Evolutionary conservation across 768 basidiomycete species (phyloP), one percentile per base, ranked within the genome.

Genomic region (Mrakia gelida): DNA sequence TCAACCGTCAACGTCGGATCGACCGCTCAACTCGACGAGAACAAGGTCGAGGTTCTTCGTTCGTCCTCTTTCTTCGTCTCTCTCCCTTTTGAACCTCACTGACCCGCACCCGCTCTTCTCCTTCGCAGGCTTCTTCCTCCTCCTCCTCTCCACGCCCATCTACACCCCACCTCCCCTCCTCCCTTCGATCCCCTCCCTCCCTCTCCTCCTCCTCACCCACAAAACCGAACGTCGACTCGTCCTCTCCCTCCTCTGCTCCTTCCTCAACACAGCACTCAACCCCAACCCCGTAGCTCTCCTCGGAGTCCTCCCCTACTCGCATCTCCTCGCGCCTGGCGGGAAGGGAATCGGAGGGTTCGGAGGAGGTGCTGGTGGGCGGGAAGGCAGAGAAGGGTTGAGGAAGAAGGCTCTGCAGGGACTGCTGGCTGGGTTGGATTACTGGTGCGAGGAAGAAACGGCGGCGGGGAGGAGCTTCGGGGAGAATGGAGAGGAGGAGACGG

Each of bases 241-340:
- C n/a, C 87, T 99, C 75, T 95, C 95, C 5, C 86, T 98, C 38
- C 86, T 99, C 11, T 99, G 96, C 84, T 98, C 95, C 6, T 86
- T 97, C 65, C 86, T 99, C 78, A 99, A 99, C 83, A 96, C 93
- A 15, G 89, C 90, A 0, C 83, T 85, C n/a, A 80, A 82, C 9
- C 81, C 80, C 7, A 59, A 68, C 18, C 73, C 68, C 38, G 73
- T 74, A 18, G 63, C 73, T 23, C 73, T 73, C 38, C 67, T 78
- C 65, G 63, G 71, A 45, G 43, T 45, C 32, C 65, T 79, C 2
- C 78, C 78, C 7, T 79, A 75, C 52, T 67, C 74, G 75, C 75
- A 89, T 93, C 88, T 92, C 91, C 84, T 89, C 28, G 74, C n/a
- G 23, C 56, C 71, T 2, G 71, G 71, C 5, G 68, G 68, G 4